Percentiles rank a stretch among this genome's conserved stretches.
Conservation (phyloP, 2,329 filamentous ascomycete genomes). For the Hymenoscyphus repandus region DNA sequence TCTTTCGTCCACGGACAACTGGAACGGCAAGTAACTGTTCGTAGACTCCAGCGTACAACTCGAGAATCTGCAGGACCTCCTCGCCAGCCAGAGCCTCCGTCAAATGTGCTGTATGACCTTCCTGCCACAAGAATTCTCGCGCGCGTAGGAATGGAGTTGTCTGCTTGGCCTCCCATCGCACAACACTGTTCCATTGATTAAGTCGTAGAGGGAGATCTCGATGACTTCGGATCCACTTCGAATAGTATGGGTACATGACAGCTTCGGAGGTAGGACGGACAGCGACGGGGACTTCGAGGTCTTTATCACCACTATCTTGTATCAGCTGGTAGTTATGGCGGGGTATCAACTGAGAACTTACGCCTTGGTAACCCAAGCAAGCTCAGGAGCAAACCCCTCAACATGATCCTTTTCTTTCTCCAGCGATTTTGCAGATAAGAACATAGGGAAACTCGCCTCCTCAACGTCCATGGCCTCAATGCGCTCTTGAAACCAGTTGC, state of each 20-base stretch:
- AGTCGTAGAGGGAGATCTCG: constrained; percentile 88
- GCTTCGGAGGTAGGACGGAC: constrained; percentile 66
- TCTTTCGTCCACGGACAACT: constrained; percentile 89
- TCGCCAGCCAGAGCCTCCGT: constrained; percentile 74
- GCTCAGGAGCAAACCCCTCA: constrained; percentile 93
- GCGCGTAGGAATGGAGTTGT: constrained; percentile 82
- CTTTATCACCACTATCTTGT: constrained; percentile 69
- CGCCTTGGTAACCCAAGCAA: constrained; percentile 85
- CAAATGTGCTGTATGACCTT: constrained; percentile 76
- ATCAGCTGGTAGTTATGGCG: constrained; percentile 21
- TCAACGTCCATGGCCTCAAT: constrained; percentile 92
- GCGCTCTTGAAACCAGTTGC: constrained; percentile 62
- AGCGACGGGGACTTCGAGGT: constrained; percentile 75
- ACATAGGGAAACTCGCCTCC: constrained; percentile 95
- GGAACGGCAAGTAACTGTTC: constrained; percentile 91
- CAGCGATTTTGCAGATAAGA: constrained; percentile 86
- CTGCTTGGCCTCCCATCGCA: constrained; percentile 97
- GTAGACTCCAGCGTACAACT: constrained; percentile 88
- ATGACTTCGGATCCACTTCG: constrained; percentile 95
- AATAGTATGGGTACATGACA: constrained; percentile 94
- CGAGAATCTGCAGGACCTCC: constrained; percentile 89
- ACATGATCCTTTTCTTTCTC: constrained; percentile 82
- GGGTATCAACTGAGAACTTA: constrained; percentile 36
- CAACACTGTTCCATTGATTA: constrained; percentile 95
- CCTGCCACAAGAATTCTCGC: constrained; percentile 96